Base-by-base conservation (phyloP, 2,329 filamentous ascomycete genomes). In the Spiromastix sp. region DNA sequence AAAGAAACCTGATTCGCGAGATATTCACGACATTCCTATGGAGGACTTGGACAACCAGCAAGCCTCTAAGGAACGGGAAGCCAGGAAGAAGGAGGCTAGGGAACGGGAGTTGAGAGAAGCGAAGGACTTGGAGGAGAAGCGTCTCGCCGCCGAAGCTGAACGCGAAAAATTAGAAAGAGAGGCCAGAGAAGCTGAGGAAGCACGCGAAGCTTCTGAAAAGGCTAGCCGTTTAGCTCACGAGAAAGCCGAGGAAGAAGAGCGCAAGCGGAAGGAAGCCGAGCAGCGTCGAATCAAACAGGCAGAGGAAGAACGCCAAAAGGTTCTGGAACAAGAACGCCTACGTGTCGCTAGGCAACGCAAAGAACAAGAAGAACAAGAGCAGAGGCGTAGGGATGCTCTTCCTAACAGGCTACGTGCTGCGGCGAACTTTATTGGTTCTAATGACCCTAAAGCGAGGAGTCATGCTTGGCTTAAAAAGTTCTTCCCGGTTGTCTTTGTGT, bases 351-450 rank as follows among this genome's bases (percentile, higher is more conserved):
- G 63, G 48, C 41, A 61, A 30, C 60, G 61, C 16, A 59, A 55
- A 29, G 61, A 66, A 29, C 59, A 60, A 35, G 57, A 63, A 42
- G 64, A 66, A 39, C 56, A 61, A 42, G 66, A 68, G 41, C 58
- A 60, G 38, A 55, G 57, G 32, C 64, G 64, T 22, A 53, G 64
- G 24, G 61, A 67, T 36, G 61, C 60, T 27, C 54, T 70, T 17
- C 66, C 66, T 4, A 57, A 56, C 30, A 50, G 63, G 25, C 58
- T 70, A 34, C 59, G 62, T 25, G 51, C 56, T 33, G 59, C 63
- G 29, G 64, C 66, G 3, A 55, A 66, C 25, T 51, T 67, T 15
- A 55, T 67, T 25, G 61, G 62, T 36, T 57, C 57, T 11, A 60
- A 62, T 30, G 56, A 66, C 32, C 50, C 59, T 1, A 50, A 50